A percentile compares a stretch with the other conserved stretches of the same genome.
These are phyloP conservation scores for Calycina herbarum DNA, from an alignment of 2,329 filamentous ascomycete species.

Conservation along the genomic window DNA sequence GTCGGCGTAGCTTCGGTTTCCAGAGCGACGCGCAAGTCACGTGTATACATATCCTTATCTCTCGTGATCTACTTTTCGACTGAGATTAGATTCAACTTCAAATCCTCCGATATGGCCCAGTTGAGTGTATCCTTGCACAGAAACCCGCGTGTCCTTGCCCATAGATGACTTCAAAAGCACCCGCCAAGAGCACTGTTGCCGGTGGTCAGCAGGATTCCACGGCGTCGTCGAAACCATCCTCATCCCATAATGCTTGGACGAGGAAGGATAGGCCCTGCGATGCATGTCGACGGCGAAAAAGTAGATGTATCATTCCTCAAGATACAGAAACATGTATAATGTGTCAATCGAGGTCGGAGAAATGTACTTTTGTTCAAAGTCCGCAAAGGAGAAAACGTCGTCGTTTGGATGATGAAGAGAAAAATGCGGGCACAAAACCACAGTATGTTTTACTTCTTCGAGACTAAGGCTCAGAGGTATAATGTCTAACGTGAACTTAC, in stretches of 20 bases:
- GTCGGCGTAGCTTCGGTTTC: too few relatives aligned
- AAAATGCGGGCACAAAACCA: slow-evolving; percentile 28
- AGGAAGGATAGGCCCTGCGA: slow-evolving; percentile 68
- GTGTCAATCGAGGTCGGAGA: slow-evolving; percentile 72
- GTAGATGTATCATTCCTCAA: slow-evolving; percentile 71
- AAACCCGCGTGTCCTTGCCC: not conserved
- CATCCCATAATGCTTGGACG: slow-evolving; percentile 26
- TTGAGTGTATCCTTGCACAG: not conserved
- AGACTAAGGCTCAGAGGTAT: not conserved
- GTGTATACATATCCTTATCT: slow-evolving; percentile 15
- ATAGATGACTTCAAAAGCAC: slow-evolving; percentile 22
- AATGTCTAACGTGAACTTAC: not conserved
- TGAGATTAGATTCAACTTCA: slow-evolving; percentile 3
- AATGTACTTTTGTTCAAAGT: slow-evolving; percentile 75
- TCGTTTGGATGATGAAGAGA: slow-evolving; percentile 56
- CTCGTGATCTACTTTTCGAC: slow-evolving; percentile 9
- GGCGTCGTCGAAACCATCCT: slow-evolving; percentile 17
- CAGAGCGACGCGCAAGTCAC: not conserved
- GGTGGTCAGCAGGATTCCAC: slow-evolving; percentile 13
- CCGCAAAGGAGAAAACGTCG: slow-evolving; percentile 77
- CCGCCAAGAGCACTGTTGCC: slow-evolving; percentile 11
- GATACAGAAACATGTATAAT: slow-evolving; percentile 69
- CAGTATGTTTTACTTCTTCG: slow-evolving; percentile 21
- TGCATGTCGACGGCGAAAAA: slow-evolving; percentile 44
- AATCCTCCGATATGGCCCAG: slow-evolving; percentile 13